Percentiles rank a stretch among this genome's conserved stretches.
phyloP scores from a whole-genome alignment of 2,329 filamentous ascomycete species.

The Sporothrix pseudoabietina region DNA sequence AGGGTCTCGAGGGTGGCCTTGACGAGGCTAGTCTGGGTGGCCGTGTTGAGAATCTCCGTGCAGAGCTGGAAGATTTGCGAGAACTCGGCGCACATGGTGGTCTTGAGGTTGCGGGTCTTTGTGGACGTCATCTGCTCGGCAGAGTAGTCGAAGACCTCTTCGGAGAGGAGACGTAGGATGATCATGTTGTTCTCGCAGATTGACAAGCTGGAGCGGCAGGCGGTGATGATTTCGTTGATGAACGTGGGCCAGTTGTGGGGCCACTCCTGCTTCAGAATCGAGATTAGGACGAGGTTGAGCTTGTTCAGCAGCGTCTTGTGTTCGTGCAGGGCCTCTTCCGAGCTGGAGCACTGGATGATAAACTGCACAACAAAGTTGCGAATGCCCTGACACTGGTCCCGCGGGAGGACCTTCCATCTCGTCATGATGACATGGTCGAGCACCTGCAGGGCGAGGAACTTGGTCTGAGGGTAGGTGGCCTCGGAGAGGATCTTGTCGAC shows the following conservation, averaged over 20 bases:
- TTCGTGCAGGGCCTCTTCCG: conserved; percentile 81
- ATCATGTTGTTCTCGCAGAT: conserved; percentile 99
- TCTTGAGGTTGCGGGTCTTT: conserved; percentile 95
- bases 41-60: conserved; percentile 89
- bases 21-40: conserved; percentile 80
- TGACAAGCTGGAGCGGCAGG: conserved; percentile 90
- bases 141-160: conserved; percentile 98
- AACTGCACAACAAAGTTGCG: conserved; percentile 99
- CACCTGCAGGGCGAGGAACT: conserved; percentile 95
- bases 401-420: conserved; percentile 95
- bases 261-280: conserved; percentile 98
- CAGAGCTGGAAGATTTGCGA: conserved; percentile 98
- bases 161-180: conserved; percentile 89
- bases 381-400: conserved; percentile 96
- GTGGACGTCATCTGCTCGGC: conserved; percentile 99
- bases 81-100: conserved; percentile 98
- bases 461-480: conserved; percentile 91
- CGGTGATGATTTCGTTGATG: conserved; percentile 98
- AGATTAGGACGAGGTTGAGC: conserved; percentile 95
- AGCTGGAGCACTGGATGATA: conserved; percentile 90
- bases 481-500: conserved; percentile 96
- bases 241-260: conserved; percentile 99
- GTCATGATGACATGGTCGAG: conserved; percentile 98
- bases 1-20: conserved; percentile 97
- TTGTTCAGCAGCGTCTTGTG: conserved; percentile 95